phyloP scores from a whole-genome alignment of 2,329 filamentous ascomycete genomes.

The Emergomyces africanus region DNA sequence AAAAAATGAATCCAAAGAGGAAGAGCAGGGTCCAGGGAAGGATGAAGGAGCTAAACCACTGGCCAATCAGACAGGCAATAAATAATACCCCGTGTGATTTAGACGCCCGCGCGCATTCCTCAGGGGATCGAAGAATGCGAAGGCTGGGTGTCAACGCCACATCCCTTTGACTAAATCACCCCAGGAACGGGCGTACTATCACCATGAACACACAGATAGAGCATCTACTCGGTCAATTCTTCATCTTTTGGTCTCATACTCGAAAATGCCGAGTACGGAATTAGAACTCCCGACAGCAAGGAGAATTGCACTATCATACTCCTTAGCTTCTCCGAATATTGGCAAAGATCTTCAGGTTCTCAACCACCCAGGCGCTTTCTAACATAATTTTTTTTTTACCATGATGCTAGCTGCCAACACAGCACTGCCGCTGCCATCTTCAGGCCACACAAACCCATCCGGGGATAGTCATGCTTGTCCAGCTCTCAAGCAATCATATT shows the following conservation, averaged over 20 bases:
- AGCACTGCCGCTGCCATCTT: too few species aligned
- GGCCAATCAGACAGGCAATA: background rate
- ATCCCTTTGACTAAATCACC: background rate
- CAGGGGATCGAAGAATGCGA: background rate
- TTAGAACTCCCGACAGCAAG: background rate
- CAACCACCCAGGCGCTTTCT: background rate
- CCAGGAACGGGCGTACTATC: background rate
- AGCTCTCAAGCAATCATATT: background rate
- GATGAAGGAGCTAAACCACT: background rate
- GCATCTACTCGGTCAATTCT: background rate
- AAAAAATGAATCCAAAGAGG: too few species aligned
- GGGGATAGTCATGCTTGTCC: background rate
- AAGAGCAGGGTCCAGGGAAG: too few species aligned
- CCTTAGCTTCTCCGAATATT: background rate
- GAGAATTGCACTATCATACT: too few species aligned
- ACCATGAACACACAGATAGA: background rate
- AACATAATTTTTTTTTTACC: background rate
- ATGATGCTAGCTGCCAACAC: too few species aligned
- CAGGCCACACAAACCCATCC: too few species aligned
- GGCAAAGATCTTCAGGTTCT: background rate
- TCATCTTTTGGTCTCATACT: background rate
- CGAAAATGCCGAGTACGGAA: background rate
- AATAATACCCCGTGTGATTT: background rate
- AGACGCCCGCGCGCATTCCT: background rate
- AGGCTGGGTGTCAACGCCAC: background rate